Percentiles rank a stretch among this genome's conserved stretches.
phyloP scores from a whole-genome alignment of 2,329 filamentous ascomycete genomes.

The Sporothrix inflata region DNA sequence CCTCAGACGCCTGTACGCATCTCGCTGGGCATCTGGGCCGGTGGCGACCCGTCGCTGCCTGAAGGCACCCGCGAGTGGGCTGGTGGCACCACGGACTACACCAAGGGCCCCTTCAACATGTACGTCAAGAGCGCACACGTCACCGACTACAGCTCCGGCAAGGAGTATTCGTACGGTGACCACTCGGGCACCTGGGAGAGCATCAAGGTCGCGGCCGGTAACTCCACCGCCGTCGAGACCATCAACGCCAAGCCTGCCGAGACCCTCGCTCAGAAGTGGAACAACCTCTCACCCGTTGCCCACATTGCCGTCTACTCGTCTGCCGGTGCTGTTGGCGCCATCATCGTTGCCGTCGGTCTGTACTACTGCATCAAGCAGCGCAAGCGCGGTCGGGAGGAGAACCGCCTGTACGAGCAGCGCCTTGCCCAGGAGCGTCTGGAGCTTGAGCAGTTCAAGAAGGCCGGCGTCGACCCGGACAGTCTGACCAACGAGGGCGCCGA shows the following conservation, averaged over 20 bases:
- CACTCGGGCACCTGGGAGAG: conserved; percentile 30
- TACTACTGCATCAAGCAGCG: conserved; percentile 62
- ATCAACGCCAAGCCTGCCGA: conserved; percentile 48
- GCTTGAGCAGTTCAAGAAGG: conserved; percentile 53
- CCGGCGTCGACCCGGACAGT: conserved; percentile 54
- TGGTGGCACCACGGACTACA: conserved; percentile 60
- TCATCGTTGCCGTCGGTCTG: conserved; percentile 47
- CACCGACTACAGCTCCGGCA: conserved; percentile 44
- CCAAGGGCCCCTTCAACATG: conserved; percentile 63
- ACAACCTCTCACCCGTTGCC: conserved; percentile 51
- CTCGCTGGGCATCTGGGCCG: conserved; percentile 68
- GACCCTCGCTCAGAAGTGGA: conserved; percentile 58
- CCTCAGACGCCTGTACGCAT: conserved; percentile 78
- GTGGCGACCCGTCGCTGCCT: conserved; percentile 59
- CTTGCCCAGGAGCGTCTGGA: conserved; percentile 55
- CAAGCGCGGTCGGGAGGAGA: conserved; percentile 55
- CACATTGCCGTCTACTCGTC: conserved; percentile 59
- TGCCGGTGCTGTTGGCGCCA: conserved; percentile 49
- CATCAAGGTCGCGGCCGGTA: conserved; percentile 46
- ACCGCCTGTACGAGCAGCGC: conserved; percentile 49
- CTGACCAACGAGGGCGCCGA: conserved; percentile 45
- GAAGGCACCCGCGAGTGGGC: conserved; percentile 60
- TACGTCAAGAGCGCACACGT: conserved; percentile 54
- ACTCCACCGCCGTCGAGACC: conserved; percentile 57
- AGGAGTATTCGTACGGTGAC: conserved; percentile 36